phyloP scores from a whole-genome alignment of 805 yeast genomes.

The Cyberlindnera americana region DNA sequence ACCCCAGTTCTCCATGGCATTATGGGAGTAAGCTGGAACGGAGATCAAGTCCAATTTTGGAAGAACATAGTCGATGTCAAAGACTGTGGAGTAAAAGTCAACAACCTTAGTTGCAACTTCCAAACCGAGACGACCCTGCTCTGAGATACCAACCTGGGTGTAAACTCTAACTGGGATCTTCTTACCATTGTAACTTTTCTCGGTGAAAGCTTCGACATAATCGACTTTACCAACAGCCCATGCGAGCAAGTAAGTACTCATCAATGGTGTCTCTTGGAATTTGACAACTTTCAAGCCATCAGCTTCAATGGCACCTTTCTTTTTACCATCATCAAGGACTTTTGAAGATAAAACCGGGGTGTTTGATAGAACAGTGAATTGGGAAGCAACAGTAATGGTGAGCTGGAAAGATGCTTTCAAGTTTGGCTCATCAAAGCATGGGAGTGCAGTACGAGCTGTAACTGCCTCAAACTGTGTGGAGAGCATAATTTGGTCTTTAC shows the following conservation, averaged over 20 bases:
- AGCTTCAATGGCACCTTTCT: conserved; percentile 43
- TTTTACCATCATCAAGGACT: conserved; percentile 39
- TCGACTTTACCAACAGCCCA: conserved; percentile 78
- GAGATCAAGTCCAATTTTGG: conserved; percentile 81
- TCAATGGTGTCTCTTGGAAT: conserved; percentile 72
- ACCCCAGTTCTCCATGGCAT: conserved; percentile 90
- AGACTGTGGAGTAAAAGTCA: conserved; percentile 64
- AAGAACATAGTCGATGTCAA: conserved; percentile 73
- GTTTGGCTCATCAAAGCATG: conserved; percentile 82
- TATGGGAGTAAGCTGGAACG: conserved; percentile 76
- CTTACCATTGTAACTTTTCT: conserved; percentile 42
- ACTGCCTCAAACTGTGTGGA: conserved; percentile 86
- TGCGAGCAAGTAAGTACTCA: conserved; percentile 81
- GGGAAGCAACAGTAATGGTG: conserved; percentile 51
- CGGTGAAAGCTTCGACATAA: conserved; percentile 51
- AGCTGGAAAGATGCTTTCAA: conserved; percentile 71
- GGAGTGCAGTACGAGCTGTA: conserved; percentile 81
- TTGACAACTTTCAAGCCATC: conserved; percentile 26
- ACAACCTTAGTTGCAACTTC: conserved; percentile 72
- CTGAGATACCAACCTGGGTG: conserved; percentile 72
- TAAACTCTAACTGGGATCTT: conserved; percentile 78
- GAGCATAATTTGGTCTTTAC: conserved; percentile 65
- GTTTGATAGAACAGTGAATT: conserved; percentile 59
- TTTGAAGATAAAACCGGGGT: conserved; percentile 57
- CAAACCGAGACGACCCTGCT: conserved; percentile 67